Conservation (phyloP, 192 early-diverging fungal genomes). For the Ramicandelaber brevisporus region DNA sequence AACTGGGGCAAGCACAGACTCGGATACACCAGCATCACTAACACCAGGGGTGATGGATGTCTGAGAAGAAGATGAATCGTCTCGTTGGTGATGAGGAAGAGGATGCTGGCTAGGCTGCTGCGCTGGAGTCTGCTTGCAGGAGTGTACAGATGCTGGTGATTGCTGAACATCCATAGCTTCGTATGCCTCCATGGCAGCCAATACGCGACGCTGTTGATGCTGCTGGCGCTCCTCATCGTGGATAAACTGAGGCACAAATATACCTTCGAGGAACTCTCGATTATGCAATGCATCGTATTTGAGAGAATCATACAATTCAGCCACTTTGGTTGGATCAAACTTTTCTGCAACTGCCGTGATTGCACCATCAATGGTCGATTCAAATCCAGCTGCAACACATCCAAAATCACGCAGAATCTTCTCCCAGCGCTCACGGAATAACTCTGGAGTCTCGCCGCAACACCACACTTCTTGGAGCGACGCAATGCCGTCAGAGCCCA, state of each 20-base stretch:
- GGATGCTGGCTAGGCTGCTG: no score
- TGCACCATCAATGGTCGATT: slow-evolving; percentile 9
- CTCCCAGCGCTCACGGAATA: slow-evolving; percentile 90
- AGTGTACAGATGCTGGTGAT: no score
- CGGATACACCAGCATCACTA: no score
- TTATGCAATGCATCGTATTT: slow-evolving; percentile 98
- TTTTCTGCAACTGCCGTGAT: slow-evolving; percentile 10
- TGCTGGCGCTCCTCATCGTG: slow-evolving; percentile 5
- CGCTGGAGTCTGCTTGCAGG: no score
- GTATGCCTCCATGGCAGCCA: no score
- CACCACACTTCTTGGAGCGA: slow-evolving; percentile 56
- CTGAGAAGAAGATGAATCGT: no score
- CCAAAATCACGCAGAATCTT: slow-evolving; percentile 84
- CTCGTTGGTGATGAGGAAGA: no score
- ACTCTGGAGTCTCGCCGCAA: slow-evolving; percentile 55
- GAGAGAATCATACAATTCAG: slow-evolving; percentile 82
- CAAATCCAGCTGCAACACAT: no score
- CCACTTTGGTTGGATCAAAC: slow-evolving; percentile 65
- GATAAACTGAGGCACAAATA: slow-evolving; percentile 19
- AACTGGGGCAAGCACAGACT: no score
- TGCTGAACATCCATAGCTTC: no score
- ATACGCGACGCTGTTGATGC: no score
- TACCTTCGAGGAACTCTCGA: slow-evolving; percentile 52
- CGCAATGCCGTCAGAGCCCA: slow-evolving; percentile 22
- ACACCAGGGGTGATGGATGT: no score